Percentiles rank a stretch among this genome's conserved stretches.
These are phyloP conservation scores for Podila epicladia DNA, from an alignment of 192 early-diverging fungal species.

Conservation along the genomic window DNA sequence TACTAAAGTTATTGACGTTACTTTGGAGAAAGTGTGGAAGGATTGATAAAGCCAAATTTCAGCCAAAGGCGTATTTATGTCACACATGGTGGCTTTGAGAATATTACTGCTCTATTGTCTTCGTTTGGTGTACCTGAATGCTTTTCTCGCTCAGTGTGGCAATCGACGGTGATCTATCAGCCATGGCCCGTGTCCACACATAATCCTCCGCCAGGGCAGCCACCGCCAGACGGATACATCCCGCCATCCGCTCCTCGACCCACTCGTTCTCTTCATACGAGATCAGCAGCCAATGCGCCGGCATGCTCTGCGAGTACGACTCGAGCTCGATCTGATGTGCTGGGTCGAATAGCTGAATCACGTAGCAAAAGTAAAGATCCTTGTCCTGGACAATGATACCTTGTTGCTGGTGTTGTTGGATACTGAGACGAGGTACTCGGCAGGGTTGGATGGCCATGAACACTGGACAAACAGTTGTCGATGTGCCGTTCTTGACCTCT, in stretches of 20 bases:
- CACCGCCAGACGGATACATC: slow-evolving; percentile 56
- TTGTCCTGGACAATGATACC: slow-evolving; percentile 28
- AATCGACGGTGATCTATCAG: too few species aligned
- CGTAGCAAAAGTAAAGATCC: slow-evolving; percentile 51
- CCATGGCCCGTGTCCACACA: slow-evolving; percentile 61
- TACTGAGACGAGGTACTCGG: slow-evolving; percentile 47
- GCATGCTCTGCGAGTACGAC: slow-evolving; percentile 64
- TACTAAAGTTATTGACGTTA: too few species aligned
- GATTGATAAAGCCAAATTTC: too few species aligned
- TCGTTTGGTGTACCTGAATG: too few species aligned
- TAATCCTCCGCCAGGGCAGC: slow-evolving; percentile 68
- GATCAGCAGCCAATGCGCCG: slow-evolving; percentile 64
- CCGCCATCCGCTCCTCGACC: slow-evolving; percentile 68
- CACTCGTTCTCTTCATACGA: slow-evolving; percentile 73
- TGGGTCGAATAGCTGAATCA: slow-evolving; percentile 60
- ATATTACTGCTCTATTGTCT: too few species aligned
- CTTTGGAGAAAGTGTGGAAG: too few species aligned
- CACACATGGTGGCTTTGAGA: too few species aligned
- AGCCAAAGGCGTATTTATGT: too few species aligned
- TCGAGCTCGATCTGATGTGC: slow-evolving; percentile 61
- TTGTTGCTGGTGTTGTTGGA: not conserved
- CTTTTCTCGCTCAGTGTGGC: too few species aligned
- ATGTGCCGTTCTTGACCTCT: slow-evolving; percentile 21
- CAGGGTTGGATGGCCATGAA: slow-evolving; percentile 69
- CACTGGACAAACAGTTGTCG: slow-evolving; percentile 61